These are phyloP conservation scores for Pontederia crassipes DNA, from an alignment of 176 grass and related monocot species.

Conservation along the genomic window DNA sequence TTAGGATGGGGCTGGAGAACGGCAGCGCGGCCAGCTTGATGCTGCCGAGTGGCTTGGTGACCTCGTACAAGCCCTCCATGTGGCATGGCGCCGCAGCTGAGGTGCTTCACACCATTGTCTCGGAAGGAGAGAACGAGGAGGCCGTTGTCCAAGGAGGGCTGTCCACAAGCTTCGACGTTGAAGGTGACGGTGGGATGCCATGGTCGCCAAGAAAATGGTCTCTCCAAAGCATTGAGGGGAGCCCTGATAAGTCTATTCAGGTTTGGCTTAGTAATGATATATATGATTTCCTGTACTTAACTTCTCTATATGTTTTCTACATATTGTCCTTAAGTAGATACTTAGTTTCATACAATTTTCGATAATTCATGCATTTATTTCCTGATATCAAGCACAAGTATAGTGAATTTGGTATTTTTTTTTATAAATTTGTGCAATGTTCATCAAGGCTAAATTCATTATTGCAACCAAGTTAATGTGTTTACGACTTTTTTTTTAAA, in stretches of 20 bases:
- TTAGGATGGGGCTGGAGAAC: conserved; percentile 55
- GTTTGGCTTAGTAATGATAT: neutral
- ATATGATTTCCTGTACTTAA: too few relatives aligned
- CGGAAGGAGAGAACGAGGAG: conserved; percentile 9
- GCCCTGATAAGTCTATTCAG: conserved; percentile 43
- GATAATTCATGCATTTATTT: too few relatives aligned
- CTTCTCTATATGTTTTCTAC: too few relatives aligned
- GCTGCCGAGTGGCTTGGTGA: conserved; percentile 72
- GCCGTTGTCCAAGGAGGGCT: conserved; percentile 51
- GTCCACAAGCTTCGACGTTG: conserved; percentile 34
- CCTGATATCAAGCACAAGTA: too few relatives aligned
- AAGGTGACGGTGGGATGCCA: neutral
- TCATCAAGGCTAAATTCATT: too few relatives aligned
- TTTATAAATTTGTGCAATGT: too few relatives aligned
- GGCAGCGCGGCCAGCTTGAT: conserved; percentile 57
- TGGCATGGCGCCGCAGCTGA: conserved; percentile 61
- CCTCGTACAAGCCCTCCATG: conserved; percentile 73
- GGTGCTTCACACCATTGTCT: conserved; percentile 58
- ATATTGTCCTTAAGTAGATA: neutral
- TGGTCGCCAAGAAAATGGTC: conserved; percentile 48
- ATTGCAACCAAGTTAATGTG: too few relatives aligned
- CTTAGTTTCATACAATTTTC: neutral
- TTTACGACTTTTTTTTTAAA: too few relatives aligned
- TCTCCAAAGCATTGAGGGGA: conserved; percentile 43
- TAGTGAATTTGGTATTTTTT: too few relatives aligned